A percentile compares a stretch with the other conserved stretches of the same genome.
These are phyloP conservation scores for Thelonectria rubi DNA, from an alignment of 2,329 filamentous ascomycete genomes.

Conservation along the genomic window DNA sequence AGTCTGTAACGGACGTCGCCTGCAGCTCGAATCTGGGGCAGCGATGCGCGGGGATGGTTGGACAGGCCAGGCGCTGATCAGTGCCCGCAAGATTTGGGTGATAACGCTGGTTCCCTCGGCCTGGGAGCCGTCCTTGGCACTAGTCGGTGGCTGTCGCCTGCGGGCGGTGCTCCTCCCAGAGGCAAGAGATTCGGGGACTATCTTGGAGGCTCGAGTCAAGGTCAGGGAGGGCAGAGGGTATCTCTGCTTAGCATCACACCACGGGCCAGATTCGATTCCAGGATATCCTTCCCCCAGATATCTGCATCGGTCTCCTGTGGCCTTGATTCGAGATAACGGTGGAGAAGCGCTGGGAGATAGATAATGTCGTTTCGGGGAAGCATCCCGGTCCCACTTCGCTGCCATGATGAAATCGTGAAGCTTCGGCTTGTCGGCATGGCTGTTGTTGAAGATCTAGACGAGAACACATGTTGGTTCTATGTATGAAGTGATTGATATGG, in stretches of 20 bases:
- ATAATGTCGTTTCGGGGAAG: not conserved
- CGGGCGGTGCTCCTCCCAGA: conserved; percentile 12
- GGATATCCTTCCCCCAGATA: not conserved
- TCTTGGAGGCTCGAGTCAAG: not conserved
- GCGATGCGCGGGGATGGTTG: conserved; percentile 8
- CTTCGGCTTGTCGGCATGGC: not conserved
- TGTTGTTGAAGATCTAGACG: not conserved
- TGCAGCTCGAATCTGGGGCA: conserved; percentile 11
- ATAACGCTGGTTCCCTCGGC: conserved; percentile 10
- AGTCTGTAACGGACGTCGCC: not conserved
- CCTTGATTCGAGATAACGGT: not conserved
- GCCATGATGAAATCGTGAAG: not conserved
- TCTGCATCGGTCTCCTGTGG: not conserved
- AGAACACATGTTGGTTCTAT: not conserved
- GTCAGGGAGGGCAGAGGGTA: not conserved
- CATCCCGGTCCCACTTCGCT: not conserved
- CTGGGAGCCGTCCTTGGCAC: not conserved
- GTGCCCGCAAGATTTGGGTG: conserved; percentile 4
- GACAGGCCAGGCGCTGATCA: not conserved
- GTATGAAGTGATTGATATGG: not conserved
- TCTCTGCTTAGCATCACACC: conserved; percentile 9
- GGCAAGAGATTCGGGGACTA: conserved; percentile 7
- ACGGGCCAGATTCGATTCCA: not conserved
- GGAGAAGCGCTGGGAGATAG: not conserved
- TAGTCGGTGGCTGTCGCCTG: not conserved